phyloP scores from a whole-genome alignment of 1,284 basidiomycete genomes.

The Coriolopsis trogii region DNA sequence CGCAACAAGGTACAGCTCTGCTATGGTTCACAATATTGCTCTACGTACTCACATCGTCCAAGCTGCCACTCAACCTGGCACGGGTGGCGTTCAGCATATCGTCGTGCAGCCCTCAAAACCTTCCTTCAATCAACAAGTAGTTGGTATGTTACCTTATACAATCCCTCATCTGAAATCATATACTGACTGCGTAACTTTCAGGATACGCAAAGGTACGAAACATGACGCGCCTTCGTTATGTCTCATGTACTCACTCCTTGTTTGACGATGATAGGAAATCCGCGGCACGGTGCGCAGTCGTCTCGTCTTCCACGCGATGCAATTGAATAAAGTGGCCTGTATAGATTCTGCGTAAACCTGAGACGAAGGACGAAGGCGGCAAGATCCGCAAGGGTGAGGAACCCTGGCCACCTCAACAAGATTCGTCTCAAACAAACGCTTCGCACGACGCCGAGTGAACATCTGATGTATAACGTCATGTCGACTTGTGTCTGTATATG shows the following conservation, averaged over 20 bases:
- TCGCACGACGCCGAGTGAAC: no score
- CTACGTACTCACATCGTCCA: neutral
- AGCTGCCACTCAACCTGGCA: constrained; percentile 19
- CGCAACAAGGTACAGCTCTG: constrained; percentile 15
- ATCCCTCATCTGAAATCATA: no score
- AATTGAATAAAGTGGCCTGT: no score
- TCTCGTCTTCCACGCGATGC: no score
- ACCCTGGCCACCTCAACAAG: constrained; percentile 15
- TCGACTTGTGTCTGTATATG: no score
- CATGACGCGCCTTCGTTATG: neutral
- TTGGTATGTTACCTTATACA: constrained; percentile 4
- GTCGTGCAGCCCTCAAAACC: constrained; percentile 10
- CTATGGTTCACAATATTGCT: neutral
- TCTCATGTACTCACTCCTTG: neutral
- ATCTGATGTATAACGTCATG: no score
- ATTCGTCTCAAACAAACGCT: neutral
- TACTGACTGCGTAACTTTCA: neutral
- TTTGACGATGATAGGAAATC: constrained; percentile 8
- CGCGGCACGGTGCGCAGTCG: constrained; percentile 15
- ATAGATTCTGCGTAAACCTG: constrained; percentile 18
- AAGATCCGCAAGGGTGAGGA: constrained; percentile 22
- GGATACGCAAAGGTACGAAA: constrained; percentile 21
- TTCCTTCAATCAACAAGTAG: constrained; percentile 20
- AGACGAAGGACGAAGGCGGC: constrained; percentile 18
- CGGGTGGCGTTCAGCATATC: constrained; percentile 10